Percentiles rank a stretch among this genome's conserved stretches.
Conservation (phyloP, 495 filamentous ascomycete genomes). For the Xylaria nigripes region DNA sequence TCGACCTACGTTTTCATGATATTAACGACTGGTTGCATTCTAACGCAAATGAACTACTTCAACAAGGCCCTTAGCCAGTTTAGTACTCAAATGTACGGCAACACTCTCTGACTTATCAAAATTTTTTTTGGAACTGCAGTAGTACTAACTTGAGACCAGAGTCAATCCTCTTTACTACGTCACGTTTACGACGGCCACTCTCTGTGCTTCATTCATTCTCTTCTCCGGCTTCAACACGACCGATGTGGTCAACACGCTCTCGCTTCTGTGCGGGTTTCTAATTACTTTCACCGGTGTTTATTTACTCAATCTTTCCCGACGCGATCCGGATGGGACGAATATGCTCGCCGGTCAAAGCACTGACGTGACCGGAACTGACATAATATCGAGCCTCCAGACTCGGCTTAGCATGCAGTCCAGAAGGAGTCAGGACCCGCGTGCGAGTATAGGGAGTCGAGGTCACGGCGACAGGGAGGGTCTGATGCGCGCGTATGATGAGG, state of each 20-base stretch:
- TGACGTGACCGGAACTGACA: constrained; percentile 83
- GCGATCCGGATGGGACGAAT: constrained; percentile 73
- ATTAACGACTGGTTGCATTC: constrained; percentile 81
- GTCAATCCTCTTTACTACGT: constrained; percentile 99
- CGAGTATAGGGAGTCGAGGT: constrained; percentile 52
- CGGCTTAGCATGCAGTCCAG: constrained; percentile 86
- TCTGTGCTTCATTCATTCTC: constrained; percentile 93
- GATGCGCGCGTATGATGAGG: constrained; percentile 74
- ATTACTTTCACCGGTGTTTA: constrained; percentile 97
- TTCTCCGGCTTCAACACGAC: constrained; percentile 97
- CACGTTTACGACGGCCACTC: constrained; percentile 94
- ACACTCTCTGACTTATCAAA: not conserved
- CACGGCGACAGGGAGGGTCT: constrained; percentile 67
- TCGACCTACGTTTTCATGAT: constrained; percentile 97
- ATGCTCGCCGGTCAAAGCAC: constrained; percentile 56
- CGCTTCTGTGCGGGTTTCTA: constrained; percentile 86
- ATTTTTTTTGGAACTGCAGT: not conserved
- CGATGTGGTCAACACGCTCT: constrained; percentile 86
- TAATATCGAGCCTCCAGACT: constrained; percentile 78
- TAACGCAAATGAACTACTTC: constrained; percentile 99
- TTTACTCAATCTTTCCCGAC: constrained; percentile 85
- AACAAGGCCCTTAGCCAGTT: constrained; percentile 98
- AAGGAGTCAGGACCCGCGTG: constrained; percentile 42
- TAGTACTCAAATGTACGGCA: constrained; percentile 83
- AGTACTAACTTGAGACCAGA: constrained; percentile 44